phyloP scores from a whole-genome alignment of 176 grass and related monocot genomes.

The Oryza nivara region DNA sequence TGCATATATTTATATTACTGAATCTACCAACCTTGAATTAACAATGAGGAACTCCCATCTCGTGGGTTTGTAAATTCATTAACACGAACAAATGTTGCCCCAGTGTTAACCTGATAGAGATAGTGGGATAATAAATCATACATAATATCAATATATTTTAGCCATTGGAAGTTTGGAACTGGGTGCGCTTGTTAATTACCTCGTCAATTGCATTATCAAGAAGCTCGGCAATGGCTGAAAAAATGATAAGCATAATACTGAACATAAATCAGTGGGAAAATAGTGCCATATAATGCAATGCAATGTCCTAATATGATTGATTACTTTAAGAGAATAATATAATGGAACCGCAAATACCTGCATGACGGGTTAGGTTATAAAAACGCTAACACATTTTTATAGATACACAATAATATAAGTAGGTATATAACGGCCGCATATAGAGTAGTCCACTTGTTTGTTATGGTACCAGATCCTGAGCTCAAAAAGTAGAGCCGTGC shows the following conservation, averaged over 20 bases:
- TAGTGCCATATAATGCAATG: conserved; percentile 31
- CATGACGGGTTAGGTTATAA: conserved; percentile 10
- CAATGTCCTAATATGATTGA: background rate
- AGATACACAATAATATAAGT: conserved; percentile 17
- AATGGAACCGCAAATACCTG: conserved; percentile 3
- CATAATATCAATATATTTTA: conserved; percentile 26
- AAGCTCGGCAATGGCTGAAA: conserved; percentile 72
- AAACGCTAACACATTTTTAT: conserved; percentile 14
- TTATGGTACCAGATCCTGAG: background rate
- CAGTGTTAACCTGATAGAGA: conserved; percentile 64
- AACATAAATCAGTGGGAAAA: conserved; percentile 26
- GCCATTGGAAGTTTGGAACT: conserved; percentile 15
- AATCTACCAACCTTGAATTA: conserved; percentile 75
- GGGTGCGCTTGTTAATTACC: conserved; percentile 40
- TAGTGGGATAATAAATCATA: conserved; percentile 40
- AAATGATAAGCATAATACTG: conserved; percentile 27
- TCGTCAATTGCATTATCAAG: conserved; percentile 83
- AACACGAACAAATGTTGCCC: conserved; percentile 75
- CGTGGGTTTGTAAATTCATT: conserved; percentile 64
- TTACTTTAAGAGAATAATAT: conserved; percentile 10
- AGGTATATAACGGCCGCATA: conserved; percentile 19
- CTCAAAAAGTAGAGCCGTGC: conserved; percentile 13
- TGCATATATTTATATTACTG: conserved; percentile 28
- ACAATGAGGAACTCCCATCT: conserved; percentile 59
- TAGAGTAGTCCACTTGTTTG: conserved; percentile 6